phyloP scores from a whole-genome alignment of 495 filamentous ascomycete species.

The Wilcoxina mikolae region DNA sequence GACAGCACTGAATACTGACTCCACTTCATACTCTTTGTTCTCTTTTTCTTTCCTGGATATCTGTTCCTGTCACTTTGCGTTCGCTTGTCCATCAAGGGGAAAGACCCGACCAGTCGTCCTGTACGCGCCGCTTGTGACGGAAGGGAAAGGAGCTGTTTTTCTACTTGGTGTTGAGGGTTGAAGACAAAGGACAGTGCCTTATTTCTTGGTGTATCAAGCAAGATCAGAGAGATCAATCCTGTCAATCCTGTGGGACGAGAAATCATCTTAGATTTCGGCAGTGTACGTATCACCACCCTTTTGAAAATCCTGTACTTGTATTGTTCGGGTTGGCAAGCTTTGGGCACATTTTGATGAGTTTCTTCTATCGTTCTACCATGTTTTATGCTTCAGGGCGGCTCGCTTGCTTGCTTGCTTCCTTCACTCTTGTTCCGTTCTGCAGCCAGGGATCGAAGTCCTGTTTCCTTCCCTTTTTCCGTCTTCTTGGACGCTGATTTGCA shows the following conservation, averaged over 20 bases:
- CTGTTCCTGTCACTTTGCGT: constrained; percentile 1
- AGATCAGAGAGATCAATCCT: constrained; percentile 2
- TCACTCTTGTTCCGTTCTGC: background rate
- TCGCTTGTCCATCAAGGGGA: background rate
- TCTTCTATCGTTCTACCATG: background rate
- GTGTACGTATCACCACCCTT: constrained; percentile 31
- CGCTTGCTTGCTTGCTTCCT: background rate
- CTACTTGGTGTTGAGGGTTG: constrained; percentile 1
- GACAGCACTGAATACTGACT: background rate
- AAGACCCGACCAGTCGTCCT: background rate
- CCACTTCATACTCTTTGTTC: background rate
- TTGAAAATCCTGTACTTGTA: constrained; percentile 14
- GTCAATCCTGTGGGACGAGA: constrained; percentile 5
- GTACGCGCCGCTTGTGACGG: constrained; percentile 2
- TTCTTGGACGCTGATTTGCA: constrained; percentile 29
- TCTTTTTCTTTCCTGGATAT: constrained; percentile 3
- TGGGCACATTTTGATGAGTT: background rate
- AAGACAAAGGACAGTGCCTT: constrained; percentile 8
- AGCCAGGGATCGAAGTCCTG: background rate
- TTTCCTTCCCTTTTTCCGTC: constrained; percentile 2
- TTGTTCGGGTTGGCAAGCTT: constrained; percentile 1
- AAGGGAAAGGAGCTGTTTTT: constrained; percentile 1
- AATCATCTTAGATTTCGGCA: constrained; percentile 15
- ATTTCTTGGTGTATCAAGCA: constrained; percentile 29
- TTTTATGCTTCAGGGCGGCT: background rate